phyloP scores from a whole-genome alignment of 306 rosid species.

The Fagus sylvatica region DNA sequence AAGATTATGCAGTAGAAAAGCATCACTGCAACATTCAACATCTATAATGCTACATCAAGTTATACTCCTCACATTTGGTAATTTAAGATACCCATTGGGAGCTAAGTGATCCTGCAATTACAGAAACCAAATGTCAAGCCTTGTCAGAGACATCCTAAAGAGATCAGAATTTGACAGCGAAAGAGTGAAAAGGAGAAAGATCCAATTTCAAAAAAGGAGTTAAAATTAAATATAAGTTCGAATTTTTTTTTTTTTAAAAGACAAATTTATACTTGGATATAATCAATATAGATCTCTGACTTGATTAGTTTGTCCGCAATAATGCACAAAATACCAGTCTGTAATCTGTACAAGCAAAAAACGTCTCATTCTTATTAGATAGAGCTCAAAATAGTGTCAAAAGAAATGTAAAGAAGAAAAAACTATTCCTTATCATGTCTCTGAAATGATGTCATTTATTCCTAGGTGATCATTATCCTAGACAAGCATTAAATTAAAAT shows the following conservation, averaged over 20 bases:
- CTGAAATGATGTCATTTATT: not conserved
- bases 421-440: not conserved
- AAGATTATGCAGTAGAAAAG: too few species aligned
- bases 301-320: slow-evolving; percentile 63
- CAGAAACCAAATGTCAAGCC: slow-evolving; percentile 25
- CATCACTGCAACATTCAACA: not conserved
- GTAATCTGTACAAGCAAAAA: slow-evolving; percentile 54
- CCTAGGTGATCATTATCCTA: not conserved
- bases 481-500: not conserved
- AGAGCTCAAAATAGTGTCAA: slow-evolving; percentile 5
- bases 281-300: slow-evolving; percentile 60
- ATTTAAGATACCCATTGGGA: slow-evolving; percentile 83
- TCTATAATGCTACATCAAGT: slow-evolving; percentile 11
- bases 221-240: not conserved
- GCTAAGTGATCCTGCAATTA: slow-evolving; percentile 78
- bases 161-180: not conserved
- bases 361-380: slow-evolving; percentile 2
- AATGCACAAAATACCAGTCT: slow-evolving; percentile 60
- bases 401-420: not conserved
- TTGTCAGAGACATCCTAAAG: slow-evolving; percentile 15
- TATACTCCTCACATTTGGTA: slow-evolving; percentile 77
- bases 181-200: not conserved
- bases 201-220: not conserved
- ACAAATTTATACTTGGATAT: slow-evolving; percentile 58
- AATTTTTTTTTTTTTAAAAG: not conserved